Evolutionary conservation across 2,329 filamentous ascomycete species (phyloP).

Genomic region (Hymenoscyphus fructigenus): DNA sequence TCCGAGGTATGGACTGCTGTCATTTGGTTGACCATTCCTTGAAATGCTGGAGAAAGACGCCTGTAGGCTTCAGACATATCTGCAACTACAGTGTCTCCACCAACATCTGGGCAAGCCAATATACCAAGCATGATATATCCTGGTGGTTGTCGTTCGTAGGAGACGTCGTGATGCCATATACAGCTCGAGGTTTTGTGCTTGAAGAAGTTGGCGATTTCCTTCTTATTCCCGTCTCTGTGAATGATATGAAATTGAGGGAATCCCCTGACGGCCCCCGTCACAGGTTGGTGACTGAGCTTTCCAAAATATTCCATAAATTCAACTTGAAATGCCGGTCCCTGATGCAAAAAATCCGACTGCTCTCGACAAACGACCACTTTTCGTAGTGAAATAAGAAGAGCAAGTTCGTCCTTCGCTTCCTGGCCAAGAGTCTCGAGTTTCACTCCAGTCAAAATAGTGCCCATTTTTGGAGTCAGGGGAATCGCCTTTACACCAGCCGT

Average conservation of each 20-base stretch:
- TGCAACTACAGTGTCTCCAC: slow-evolving; percentile 72
- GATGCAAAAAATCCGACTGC: slow-evolving; percentile 47
- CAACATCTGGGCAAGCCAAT: slow-evolving; percentile 51
- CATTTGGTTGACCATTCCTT: slow-evolving; percentile 52
- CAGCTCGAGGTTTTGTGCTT: slow-evolving; percentile 62
- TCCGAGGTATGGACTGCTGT: slow-evolving; percentile 62
- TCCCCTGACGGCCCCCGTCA: slow-evolving; percentile 63
- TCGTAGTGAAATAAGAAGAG: slow-evolving; percentile 43
- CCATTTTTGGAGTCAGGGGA: slow-evolving; percentile 49
- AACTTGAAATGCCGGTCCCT: slow-evolving; percentile 62
- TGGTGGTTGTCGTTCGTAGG: slow-evolving; percentile 68
- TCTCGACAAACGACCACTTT: slow-evolving; percentile 51
- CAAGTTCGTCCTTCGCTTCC: slow-evolving; percentile 43
- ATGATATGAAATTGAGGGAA: slow-evolving; percentile 64
- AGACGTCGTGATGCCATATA: slow-evolving; percentile 69
- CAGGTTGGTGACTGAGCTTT: slow-evolving; percentile 67
- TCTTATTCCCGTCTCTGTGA: slow-evolving; percentile 61
- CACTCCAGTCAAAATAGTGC: slow-evolving; percentile 42
- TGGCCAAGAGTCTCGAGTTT: slow-evolving; percentile 40
- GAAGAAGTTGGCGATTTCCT: slow-evolving; percentile 57
- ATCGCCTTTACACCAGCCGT: slow-evolving; percentile 60
- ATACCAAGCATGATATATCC: slow-evolving; percentile 63
- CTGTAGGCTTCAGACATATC: slow-evolving; percentile 66
- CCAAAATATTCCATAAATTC: slow-evolving; percentile 62
- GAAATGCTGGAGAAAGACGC: slow-evolving; percentile 38